Evolutionary conservation across 257 asterid species (phyloP), one percentile per base, ranked within the genome.

Genomic region (Oldenlandia corymbosa): DNA sequence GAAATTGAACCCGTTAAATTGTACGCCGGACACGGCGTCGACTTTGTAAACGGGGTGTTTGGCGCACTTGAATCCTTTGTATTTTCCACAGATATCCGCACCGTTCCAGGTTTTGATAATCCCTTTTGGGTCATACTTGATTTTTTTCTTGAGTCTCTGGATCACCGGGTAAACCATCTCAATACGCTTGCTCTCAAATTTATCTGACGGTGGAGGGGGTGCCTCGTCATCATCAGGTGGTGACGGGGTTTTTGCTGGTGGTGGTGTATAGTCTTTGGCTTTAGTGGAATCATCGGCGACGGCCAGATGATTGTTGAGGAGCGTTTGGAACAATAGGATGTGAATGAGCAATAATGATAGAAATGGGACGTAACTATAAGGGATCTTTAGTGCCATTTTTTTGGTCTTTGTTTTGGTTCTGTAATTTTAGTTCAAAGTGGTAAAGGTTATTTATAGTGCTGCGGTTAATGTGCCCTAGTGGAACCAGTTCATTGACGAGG

Each of bases 11-110:
- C 70, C 76, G 28, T 79, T 81, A 88, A 87, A 83, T 36, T 79
- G 65, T 68, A 83, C 73, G 1, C 63, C 68, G 1, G 39, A 23
- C 28, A 65, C 59, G 66, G 34, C 17, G 7, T n/a, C 7, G 18
- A 11, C 76, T 66, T 31, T 61, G 7, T 39, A 12, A 20, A 53
- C 70, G 7, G 70, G 70, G 1, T 43, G 30, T 8, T 7, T 69
- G 53, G 81, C 83, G 31, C 95, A 87, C 23, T 7, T 4, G 79
- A 81, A 84, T 64, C 93, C 95, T 42, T 16, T 59, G 79, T 82
- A 87, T 5, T 26, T 45, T 31, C 0, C 14, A 58, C 95, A 87
- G 3, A 87, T 51, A 0, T 53, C 60, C 0, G 72, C 17, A 21
- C 95, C 95, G 0, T 0, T 52, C 95, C 95, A 87, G 12, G 90